These are phyloP conservation scores for Grosmannia serpens DNA, from an alignment of 2,329 filamentous ascomycete species.

Conservation along the genomic window DNA sequence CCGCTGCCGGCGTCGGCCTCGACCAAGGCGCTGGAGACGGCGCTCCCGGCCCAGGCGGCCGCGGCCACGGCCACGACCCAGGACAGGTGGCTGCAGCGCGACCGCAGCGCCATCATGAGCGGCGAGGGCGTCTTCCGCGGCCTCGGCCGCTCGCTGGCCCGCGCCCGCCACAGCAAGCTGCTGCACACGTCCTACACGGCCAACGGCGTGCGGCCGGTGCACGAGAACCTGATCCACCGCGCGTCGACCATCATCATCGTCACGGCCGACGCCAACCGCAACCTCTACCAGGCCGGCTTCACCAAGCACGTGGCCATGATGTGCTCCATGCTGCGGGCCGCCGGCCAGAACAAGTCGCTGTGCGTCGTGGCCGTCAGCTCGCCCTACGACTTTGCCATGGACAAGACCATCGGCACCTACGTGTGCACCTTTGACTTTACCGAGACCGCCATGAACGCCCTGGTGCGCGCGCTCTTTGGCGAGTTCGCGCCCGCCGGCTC, in stretches of 20 bases:
- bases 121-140: conserved; percentile 89
- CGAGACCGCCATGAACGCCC: conserved; percentile 74
- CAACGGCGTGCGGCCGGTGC: conserved; percentile 81
- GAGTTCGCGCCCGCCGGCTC: conserved; percentile 51
- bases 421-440: conserved; percentile 96
- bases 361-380: conserved; percentile 90
- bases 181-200: conserved; percentile 92
- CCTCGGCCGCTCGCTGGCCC: conserved; percentile 74
- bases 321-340: conserved; percentile 68
- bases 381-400: conserved; percentile 92
- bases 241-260: conserved; percentile 82
- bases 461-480: conserved; percentile 76
- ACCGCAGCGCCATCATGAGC: conserved; percentile 63
- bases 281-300: conserved; percentile 87
- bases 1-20: conserved; percentile 83
- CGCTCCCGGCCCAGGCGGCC: neutral
- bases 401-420: conserved; percentile 81
- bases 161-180: conserved; percentile 74
- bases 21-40: conserved; percentile 51
- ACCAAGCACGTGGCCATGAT: conserved; percentile 96
- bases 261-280: conserved; percentile 87
- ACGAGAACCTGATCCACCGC: conserved; percentile 83
- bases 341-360: conserved; percentile 75
- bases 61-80: conserved; percentile 19
- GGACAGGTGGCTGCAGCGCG: conserved; percentile 46